phyloP scores from a whole-genome alignment of 1,139 yeast species.

The Debaryomyces sp. region DNA sequence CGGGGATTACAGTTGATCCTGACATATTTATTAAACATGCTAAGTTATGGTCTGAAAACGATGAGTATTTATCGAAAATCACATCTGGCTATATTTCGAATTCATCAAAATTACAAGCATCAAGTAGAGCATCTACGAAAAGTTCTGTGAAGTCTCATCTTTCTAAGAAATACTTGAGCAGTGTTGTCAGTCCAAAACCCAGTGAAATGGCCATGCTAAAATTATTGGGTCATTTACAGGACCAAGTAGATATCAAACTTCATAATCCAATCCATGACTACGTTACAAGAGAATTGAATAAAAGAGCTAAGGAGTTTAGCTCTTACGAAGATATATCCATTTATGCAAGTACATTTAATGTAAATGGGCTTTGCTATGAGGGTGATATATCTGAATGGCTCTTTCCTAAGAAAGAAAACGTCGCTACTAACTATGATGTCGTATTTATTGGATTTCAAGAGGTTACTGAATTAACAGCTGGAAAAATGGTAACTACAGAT shows the following conservation, averaged over 20 bases:
- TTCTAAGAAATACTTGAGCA: constrained; percentile 48
- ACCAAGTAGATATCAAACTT: constrained; percentile 49
- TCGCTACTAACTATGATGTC: constrained; percentile 52
- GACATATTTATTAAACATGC: constrained; percentile 57
- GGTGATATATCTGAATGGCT: constrained; percentile 62
- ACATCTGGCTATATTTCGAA: constrained; percentile 41
- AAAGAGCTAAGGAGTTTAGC: constrained; percentile 50
- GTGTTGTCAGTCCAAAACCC: constrained; percentile 44
- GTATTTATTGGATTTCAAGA: constrained; percentile 90
- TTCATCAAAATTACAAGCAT: constrained; percentile 33
- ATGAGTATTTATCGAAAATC: constrained; percentile 47
- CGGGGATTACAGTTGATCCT: constrained; percentile 38
- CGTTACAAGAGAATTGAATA: constrained; percentile 56
- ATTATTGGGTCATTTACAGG: constrained; percentile 51
- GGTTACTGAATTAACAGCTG: constrained; percentile 87
- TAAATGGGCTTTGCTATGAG: constrained; percentile 59
- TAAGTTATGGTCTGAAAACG: constrained; percentile 64
- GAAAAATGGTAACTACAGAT: constrained; percentile 85
- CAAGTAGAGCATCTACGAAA: constrained; percentile 36
- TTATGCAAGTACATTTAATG: constrained; percentile 71
- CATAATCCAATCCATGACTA: constrained; percentile 75
- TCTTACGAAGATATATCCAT: constrained; percentile 53
- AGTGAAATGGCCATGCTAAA: constrained; percentile 51
- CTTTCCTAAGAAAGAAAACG: constrained; percentile 41
- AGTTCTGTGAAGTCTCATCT: constrained; percentile 47